These are phyloP conservation scores for Verruconis gallopava DNA, from an alignment of 2,329 filamentous ascomycete species.

Conservation along the genomic window DNA sequence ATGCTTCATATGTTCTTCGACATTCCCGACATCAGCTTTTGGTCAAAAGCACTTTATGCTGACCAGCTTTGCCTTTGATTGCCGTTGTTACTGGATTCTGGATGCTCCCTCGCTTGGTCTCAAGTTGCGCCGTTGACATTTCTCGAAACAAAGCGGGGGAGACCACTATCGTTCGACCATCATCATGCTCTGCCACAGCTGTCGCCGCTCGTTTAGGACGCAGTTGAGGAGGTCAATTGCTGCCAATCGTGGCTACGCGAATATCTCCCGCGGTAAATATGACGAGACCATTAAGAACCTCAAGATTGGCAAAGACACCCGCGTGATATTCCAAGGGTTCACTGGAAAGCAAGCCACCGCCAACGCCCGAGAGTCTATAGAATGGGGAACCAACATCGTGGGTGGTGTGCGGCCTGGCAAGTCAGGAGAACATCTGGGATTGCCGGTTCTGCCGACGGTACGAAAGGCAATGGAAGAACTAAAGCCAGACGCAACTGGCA, in stretches of 20 bases:
- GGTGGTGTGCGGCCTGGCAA: constrained; percentile 63
- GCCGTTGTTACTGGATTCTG: too few species aligned
- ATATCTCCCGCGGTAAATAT: constrained; percentile 24
- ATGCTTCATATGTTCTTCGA: background rate
- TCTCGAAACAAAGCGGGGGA: too few species aligned
- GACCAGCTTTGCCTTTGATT: too few species aligned
- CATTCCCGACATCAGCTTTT: too few species aligned
- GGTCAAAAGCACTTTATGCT: too few species aligned
- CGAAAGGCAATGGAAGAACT: constrained; percentile 54
- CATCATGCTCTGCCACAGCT: background rate
- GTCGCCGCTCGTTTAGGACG: background rate
- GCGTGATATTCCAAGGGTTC: constrained; percentile 59
- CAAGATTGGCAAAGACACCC: constrained; percentile 52
- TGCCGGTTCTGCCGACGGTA: constrained; percentile 59
- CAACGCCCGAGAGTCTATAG: constrained; percentile 63
- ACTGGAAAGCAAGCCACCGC: constrained; percentile 57
- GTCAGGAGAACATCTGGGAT: constrained; percentile 56
- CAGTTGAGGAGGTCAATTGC: background rate
- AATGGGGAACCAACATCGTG: constrained; percentile 69
- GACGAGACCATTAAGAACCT: constrained; percentile 52
- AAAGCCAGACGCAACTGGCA: constrained; percentile 64
- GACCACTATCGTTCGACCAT: too few species aligned
- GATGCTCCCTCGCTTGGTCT: too few species aligned
- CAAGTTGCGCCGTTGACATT: too few species aligned
- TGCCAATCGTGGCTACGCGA: background rate